Percentiles rank a stretch among this genome's conserved stretches.
Evolutionary conservation across 495 filamentous ascomycete species (phyloP).

Genomic region (Neurospora tetrasperma): DNA sequence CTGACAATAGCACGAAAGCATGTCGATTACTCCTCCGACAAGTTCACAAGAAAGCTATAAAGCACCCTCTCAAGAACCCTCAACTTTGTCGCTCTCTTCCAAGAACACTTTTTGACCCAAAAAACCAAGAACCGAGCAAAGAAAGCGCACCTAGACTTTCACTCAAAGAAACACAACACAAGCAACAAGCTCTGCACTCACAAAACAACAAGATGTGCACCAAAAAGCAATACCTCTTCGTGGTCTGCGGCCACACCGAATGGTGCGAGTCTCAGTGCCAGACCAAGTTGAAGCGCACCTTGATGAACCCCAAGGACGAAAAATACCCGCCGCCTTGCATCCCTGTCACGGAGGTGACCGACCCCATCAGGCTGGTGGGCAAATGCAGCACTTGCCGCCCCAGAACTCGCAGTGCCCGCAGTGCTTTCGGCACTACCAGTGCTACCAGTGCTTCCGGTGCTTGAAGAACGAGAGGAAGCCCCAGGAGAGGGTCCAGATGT

Average conservation of each 20-base stretch:
- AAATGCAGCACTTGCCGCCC: neutral
- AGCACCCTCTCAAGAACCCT: neutral
- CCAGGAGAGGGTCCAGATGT: neutral
- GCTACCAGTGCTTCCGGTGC: neutral
- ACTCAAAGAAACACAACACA: neutral
- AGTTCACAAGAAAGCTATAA: neutral
- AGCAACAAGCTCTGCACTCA: neutral
- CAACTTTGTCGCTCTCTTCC: neutral
- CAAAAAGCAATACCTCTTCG: neutral
- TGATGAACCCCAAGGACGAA: neutral
- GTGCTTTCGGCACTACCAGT: neutral
- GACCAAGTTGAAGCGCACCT: neutral
- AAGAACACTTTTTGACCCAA: neutral
- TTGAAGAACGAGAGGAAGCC: neutral
- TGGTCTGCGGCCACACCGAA: neutral
- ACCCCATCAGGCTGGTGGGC: neutral
- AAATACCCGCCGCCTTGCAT: neutral
- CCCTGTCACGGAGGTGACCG: neutral
- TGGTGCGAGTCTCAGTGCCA: neutral
- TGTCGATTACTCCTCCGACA: neutral
- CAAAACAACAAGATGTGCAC: neutral
- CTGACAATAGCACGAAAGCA: neutral
- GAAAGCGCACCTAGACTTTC: neutral
- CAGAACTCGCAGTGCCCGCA: neutral
- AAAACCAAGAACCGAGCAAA: neutral